Percentiles rank a stretch among this genome's conserved stretches.
Evolutionary conservation across 139 green algal genomes (phyloP).

Genomic region (Chlorella vulgaris): DNA sequence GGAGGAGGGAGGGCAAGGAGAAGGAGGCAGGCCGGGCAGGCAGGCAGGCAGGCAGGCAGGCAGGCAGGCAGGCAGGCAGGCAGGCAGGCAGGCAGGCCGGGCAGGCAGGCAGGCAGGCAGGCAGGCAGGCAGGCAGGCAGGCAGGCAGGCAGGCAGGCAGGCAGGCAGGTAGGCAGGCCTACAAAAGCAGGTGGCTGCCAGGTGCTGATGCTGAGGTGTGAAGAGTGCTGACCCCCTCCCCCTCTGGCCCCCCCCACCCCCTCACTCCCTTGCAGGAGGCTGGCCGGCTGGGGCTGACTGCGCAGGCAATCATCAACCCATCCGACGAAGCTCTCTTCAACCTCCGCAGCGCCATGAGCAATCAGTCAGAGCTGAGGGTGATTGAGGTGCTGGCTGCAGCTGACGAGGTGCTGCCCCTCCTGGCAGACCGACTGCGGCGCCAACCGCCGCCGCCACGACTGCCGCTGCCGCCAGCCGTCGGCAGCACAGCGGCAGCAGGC

Average conservation of each 20-base stretch:
- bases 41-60: not conserved
- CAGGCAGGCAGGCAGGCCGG: no score
- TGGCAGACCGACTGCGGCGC: constrained; percentile 39
- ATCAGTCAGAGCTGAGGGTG: constrained; percentile 61
- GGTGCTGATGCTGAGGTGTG: no score
- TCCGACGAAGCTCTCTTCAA: constrained; percentile 86
- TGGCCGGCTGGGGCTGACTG: constrained; percentile 7
- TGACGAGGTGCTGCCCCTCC: constrained; percentile 65
- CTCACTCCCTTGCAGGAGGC: constrained; percentile 60
- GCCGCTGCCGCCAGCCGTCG: not conserved
- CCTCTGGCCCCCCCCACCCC: no score
- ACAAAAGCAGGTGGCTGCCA: no score
- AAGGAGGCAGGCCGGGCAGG: not conserved
- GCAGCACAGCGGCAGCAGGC: no score
- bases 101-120: not conserved
- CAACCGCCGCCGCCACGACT: not conserved
- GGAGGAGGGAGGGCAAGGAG: not conserved
- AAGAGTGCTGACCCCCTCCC: no score
- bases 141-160: no score
- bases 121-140: no score
- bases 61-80: not conserved
- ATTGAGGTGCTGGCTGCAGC: constrained; percentile 66
- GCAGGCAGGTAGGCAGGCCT: no score
- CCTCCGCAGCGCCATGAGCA: constrained; percentile 71
- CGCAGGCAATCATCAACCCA: constrained; percentile 85